Base-by-base conservation (phyloP, 1,139 yeast genomes). In the Williopsis jadinii region DNA sequence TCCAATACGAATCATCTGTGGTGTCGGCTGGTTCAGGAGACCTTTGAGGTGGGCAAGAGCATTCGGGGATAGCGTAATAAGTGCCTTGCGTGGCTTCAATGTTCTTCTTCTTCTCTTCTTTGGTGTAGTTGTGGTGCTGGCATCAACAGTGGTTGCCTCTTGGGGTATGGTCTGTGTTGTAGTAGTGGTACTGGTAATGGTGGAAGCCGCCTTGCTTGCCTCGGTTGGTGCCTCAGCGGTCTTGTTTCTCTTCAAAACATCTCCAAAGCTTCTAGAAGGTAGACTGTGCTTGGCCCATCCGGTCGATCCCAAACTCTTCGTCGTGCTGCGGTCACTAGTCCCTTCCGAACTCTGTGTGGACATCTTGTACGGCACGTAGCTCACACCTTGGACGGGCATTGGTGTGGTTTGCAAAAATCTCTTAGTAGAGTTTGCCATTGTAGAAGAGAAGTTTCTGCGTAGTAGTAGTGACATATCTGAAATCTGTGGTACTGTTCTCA, bases 1-100 rank as follows among this genome's bases (percentile, higher is more conserved):
- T 5, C 97, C 95, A 15, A 92, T 83, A 55, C 97, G 73, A 43
- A 92, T 87, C 59, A 87, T 70, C 63, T 92, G 80, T 26, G 97
- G 97, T 37, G 78, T 77, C 4, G 97, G 97, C 52, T 81, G 85
- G 44, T 82, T 75, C 51, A 84, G 65, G 32, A 92, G 68, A 1
- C 71, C 76, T 45, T 67, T 68, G 47, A 92, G 67, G 62, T 92
- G 97, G 8, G 63, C 61, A 4, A 87, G 68, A 0, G 97, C 97
- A 40, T 70, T 74, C 4, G 85, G 75, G 0, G 92, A 71, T 41
- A 92, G 70, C 5, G 94, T 75, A 39, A 92, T 87, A 42, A 92
- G 81, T 2, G 97, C 95, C 64, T 86, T 92, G 53, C 88, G 74
- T 3, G 97, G 96, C 54, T 80, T 77, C 45, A 90, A 68, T 30